Evolutionary conservation across 108 stramenopile species (phyloP).

Genomic region (Cylindrotheca fusiformis): DNA sequence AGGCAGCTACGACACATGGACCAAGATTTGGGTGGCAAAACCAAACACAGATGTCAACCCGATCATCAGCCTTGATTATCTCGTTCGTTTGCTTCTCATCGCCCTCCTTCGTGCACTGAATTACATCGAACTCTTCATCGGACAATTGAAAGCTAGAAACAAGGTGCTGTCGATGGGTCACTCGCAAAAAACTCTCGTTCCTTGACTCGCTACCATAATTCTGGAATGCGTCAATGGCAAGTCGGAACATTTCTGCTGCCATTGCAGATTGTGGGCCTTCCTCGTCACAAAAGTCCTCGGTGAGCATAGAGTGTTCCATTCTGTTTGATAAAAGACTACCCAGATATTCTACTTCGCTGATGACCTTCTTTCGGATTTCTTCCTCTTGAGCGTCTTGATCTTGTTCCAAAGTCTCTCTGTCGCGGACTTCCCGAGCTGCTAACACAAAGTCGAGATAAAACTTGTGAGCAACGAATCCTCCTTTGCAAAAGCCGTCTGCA

Average conservation of each 20-base stretch:
- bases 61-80: too few species aligned
- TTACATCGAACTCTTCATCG: too few species aligned
- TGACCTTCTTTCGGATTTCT: not conserved
- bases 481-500: not conserved
- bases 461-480: not conserved
- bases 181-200: too few species aligned
- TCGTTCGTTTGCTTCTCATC: too few species aligned
- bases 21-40: not conserved
- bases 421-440: not conserved
- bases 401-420: not conserved
- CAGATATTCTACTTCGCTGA: not conserved
- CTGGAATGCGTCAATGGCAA: not conserved
- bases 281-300: not conserved
- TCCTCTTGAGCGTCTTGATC: not conserved
- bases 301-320: not conserved
- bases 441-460: not conserved
- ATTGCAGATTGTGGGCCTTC: constrained; percentile 6
- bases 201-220: too few species aligned
- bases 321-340: not conserved
- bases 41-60: not conserved
- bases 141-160: too few species aligned
- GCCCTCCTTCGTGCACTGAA: not conserved
- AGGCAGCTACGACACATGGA: not conserved
- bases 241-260: not conserved
- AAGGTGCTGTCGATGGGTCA: too few species aligned